Evolutionary conservation across 164 flowering plant genomes (phyloP), one percentile per base, ranked within the genome.

Genomic region (Umbilicus rupestris): DNA sequence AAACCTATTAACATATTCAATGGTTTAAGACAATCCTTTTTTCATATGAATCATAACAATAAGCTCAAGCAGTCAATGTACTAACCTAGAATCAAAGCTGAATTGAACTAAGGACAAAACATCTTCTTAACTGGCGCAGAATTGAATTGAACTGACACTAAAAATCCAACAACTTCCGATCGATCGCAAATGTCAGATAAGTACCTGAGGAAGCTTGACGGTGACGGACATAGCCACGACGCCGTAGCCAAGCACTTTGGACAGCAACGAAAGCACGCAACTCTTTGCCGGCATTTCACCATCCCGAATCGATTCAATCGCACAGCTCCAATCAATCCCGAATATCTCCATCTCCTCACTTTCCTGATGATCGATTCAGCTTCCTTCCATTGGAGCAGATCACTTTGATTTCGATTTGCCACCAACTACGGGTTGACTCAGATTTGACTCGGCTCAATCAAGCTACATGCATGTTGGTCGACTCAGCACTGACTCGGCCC

Each of bases 151-250:
- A 47, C 2, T 47, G 22, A 17, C 3, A 1, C 19, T 11, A n/a
- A n/a, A n/a, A n/a, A n/a, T n/a, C n/a, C n/a, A n/a, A n/a, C n/a
- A n/a, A n/a, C n/a, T n/a, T n/a, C n/a, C n/a, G 14, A 9, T 50
- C 3, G 12, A 9, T 41, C 6, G 16, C 44, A 41, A 12, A 26
- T 9, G 5, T 20, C n/a, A n/a, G n/a, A 22, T 14, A 46, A 19
- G 14, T 66, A 85, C 99, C 96, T 95, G 97, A 39, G 97, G 99
- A 73, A 95, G 72, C 71, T 95, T 95, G 79, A 92, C 99, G 59
- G 89, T 89, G 80, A 86, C 87, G 71, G 99, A 95, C n/a, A 92
- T 96, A 30, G 96, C 96, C 41, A 95, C 89, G 78, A 95, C 83
- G 78, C 73, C 71, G 68, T 95, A 95, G 62, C 97, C 97, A 29